Base-by-base conservation (phyloP, 2,329 filamentous ascomycete genomes). In the Sporothrix luriei region DNA sequence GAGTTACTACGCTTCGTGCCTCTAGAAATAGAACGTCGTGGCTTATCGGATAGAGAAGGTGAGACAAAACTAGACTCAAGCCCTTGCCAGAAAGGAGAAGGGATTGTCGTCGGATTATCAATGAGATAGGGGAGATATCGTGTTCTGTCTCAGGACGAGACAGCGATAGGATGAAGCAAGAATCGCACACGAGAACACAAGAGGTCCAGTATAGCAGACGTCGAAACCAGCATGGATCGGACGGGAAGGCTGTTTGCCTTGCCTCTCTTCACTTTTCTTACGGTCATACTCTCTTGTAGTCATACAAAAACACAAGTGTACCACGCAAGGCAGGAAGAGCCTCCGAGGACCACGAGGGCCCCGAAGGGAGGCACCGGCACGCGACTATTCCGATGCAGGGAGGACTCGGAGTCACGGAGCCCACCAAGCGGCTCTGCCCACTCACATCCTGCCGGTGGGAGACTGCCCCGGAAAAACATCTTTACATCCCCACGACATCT, bases 81-180 rank as follows among this genome's bases (percentile, higher is more conserved):
- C 24, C n/a, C 24, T 33, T 29, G 11, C 10, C 21, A 46, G 38
- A 64, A 33, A 13, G 11, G 40, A 48, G 43, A 43, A 61, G 33
- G 57, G 33, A 46, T 26, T 46, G 57, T 21, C 57, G 57, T 61
- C 38, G 38, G 38, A 26, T 46, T 61, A 21, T 14, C 5, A n/a
- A 46, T 43, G 13, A 16, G 11, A 54, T 54, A 54, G 16, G 11
- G 24, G 13, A 16, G 11, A 54, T 54, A 54, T 29, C 24, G 24
- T 26, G 57, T 46, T 14, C 26, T 62, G 57, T 62, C 57, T 62
- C 57, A 26, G 38, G 11, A 46, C 43, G 57, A 61, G 21, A 61
- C 26, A 46, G 38, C 57, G 2, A 43, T 61, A 38, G 21, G 57
- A 61, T 14, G 38, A 26, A 24, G 10, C 11, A 43, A 33, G 38